A percentile compares a stretch with the other conserved stretches of the same genome.
phyloP scores from a whole-genome alignment of 805 yeast species.

The Nakazawaea ambrosiae region DNA sequence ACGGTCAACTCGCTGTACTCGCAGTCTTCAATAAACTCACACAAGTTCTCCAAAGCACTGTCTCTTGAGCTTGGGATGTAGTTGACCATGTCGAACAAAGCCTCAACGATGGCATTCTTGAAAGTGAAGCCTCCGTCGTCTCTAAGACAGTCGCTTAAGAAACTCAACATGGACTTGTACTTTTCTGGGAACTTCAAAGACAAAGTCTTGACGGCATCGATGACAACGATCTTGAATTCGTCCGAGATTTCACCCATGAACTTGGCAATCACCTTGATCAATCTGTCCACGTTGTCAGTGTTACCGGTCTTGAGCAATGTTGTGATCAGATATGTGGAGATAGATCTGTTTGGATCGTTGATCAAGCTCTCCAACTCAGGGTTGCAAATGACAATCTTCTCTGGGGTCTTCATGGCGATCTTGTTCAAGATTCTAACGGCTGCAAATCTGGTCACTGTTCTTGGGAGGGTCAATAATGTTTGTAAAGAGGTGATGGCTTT shows the following conservation, averaged over 20 bases:
- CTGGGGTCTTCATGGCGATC: conserved; percentile 76
- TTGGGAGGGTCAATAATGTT: conserved; percentile 74
- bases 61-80: conserved; percentile 82
- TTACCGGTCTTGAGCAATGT: conserved; percentile 93
- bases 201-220: conserved; percentile 89
- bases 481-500: conserved; percentile 70
- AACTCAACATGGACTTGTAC: conserved; percentile 72
- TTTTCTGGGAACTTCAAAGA: conserved; percentile 91
- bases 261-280: conserved; percentile 78
- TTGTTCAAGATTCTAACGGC: conserved; percentile 87
- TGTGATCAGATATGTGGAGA: conserved; percentile 95
- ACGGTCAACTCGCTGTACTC: conserved; percentile 91
- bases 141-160: conserved; percentile 76
- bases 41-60: conserved; percentile 75
- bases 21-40: conserved; percentile 98
- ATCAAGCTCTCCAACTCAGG: conserved; percentile 81
- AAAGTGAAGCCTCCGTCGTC: conserved; percentile 87
- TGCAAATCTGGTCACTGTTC: conserved; percentile 85
- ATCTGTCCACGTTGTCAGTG: conserved; percentile 79
- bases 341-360: conserved; percentile 82
- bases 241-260: conserved; percentile 93
- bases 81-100: conserved; percentile 84
- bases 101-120: conserved; percentile 85
- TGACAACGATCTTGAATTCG: conserved; percentile 90
- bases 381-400: conserved; percentile 71